Evolutionary conservation across 257 asterid species (phyloP).

Genomic region (Plantago ovata): DNA sequence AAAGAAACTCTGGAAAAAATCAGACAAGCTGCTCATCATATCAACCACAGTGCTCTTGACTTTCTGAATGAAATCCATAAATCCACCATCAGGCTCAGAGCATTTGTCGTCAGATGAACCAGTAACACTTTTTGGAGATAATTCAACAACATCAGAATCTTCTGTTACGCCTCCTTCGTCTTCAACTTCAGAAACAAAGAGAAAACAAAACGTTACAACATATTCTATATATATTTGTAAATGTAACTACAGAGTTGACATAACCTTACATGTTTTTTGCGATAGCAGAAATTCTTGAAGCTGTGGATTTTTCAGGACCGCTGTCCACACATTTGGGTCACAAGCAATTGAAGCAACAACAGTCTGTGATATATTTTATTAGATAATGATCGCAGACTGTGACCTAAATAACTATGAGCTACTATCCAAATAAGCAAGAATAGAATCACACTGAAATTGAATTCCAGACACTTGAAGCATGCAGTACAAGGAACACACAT

Average conservation of each 20-base stretch:
- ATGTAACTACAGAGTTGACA: background rate
- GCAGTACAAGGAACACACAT: too few species aligned
- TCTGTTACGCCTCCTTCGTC: conserved; percentile 6
- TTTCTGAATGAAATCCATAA: conserved; percentile 29
- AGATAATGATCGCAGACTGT: background rate
- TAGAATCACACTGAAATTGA: too few species aligned
- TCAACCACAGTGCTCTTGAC: conserved; percentile 40
- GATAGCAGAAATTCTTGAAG: conserved; percentile 57
- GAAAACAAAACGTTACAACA: background rate
- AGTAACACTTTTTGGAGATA: conserved; percentile 12
- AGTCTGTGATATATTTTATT: conserved; percentile 33
- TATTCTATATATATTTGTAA: background rate
- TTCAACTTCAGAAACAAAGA: conserved; percentile 1
- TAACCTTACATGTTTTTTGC: conserved; percentile 36
- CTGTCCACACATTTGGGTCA: conserved; percentile 79
- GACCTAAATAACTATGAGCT: background rate
- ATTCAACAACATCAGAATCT: conserved; percentile 21
- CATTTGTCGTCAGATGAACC: conserved; percentile 12
- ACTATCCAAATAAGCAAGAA: background rate
- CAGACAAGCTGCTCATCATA: conserved; percentile 65
- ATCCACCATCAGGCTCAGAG: conserved; percentile 14
- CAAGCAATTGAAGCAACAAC: conserved; percentile 84
- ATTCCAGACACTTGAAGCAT: background rate
- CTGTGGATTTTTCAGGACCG: conserved; percentile 52
- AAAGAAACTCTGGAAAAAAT: conserved; percentile 48